These are phyloP conservation scores for Torulaspora globosa DNA, from an alignment of 1,139 yeast species.

Conservation along the genomic window DNA sequence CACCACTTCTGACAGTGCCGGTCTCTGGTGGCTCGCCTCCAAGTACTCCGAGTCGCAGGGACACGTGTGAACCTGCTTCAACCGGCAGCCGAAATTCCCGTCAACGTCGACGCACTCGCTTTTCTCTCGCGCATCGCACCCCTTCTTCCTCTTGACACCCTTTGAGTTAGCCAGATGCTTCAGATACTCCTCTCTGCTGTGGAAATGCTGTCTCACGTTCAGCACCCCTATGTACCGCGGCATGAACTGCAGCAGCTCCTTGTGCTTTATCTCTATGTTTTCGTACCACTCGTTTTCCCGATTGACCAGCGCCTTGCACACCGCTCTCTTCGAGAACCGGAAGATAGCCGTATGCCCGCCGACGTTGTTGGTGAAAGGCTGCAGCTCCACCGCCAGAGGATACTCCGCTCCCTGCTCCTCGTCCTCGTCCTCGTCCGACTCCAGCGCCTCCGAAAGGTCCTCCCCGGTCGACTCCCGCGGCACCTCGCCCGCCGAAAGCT, in stretches of 20 bases:
- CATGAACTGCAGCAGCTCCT: conserved; percentile 75
- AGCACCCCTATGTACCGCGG: conserved; percentile 92
- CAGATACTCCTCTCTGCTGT: conserved; percentile 28
- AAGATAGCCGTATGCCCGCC: conserved; percentile 99
- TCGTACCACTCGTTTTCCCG: conserved; percentile 92
- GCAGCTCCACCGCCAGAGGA: conserved; percentile 75
- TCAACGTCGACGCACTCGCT: neutral
- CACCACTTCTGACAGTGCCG: conserved; percentile 68
- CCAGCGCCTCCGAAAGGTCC: conserved; percentile 14
- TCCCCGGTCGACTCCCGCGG: neutral
- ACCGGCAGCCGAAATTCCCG: conserved; percentile 8
- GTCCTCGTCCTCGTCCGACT: conserved; percentile 23
- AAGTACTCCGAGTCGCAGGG: conserved; percentile 9
- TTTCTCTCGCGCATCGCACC: conserved; percentile 2
- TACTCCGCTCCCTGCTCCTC: conserved; percentile 39
- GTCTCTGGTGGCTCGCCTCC: conserved; percentile 6
- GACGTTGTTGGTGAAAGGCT: conserved; percentile 86
- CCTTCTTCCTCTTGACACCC: conserved; percentile 7
- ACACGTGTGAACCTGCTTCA: conserved; percentile 26
- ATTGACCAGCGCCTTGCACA: conserved; percentile 89
- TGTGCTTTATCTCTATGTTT: conserved; percentile 71
- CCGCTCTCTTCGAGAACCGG: conserved; percentile 84
- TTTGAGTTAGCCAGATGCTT: conserved; percentile 14
- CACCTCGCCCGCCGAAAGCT: conserved; percentile 1
- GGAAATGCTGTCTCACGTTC: conserved; percentile 66